A percentile compares a stretch with the other conserved stretches of the same genome.
These are phyloP conservation scores for Lanmaoa pseudosensibilis DNA, from an alignment of 768 basidiomycete genomes.

Conservation along the genomic window DNA sequence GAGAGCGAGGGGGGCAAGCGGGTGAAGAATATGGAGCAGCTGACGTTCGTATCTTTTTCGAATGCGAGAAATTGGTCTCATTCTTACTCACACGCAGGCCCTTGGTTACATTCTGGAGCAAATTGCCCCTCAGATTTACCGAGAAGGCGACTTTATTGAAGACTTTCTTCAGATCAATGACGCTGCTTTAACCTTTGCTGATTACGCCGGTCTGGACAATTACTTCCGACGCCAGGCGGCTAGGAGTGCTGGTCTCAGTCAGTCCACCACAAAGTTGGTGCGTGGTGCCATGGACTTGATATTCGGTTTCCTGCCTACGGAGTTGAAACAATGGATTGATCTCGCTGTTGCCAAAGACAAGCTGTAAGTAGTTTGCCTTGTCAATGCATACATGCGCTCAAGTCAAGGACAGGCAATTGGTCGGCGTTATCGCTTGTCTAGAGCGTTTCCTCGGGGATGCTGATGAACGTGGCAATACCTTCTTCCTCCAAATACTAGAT, in stretches of 20 bases:
- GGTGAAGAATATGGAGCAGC: constrained; percentile 67
- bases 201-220: constrained; percentile 90
- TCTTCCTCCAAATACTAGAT: constrained; percentile 73
- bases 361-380: constrained; percentile 47
- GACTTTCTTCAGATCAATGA: constrained; percentile 94
- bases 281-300: constrained; percentile 92
- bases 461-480: constrained; percentile 72
- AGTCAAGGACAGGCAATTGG: constrained; percentile 62
- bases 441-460: constrained; percentile 78
- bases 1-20: constrained; percentile 50
- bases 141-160: constrained; percentile 84
- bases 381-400: constrained; percentile 2
- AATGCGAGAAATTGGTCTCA: background rate
- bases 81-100: constrained; percentile 47
- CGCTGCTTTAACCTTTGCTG: constrained; percentile 86
- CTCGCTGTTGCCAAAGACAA: constrained; percentile 69
- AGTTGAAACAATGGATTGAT: constrained; percentile 86
- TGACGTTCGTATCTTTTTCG: constrained; percentile 51
- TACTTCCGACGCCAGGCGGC: constrained; percentile 94
- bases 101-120: constrained; percentile 75
- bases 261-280: constrained; percentile 73
- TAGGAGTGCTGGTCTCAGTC: constrained; percentile 62
- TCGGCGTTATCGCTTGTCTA: constrained; percentile 76
- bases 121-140: constrained; percentile 70
- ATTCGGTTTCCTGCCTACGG: constrained; percentile 86